These are phyloP conservation scores for Lentinula boryana DNA, from an alignment of 768 basidiomycete genomes.

Conservation along the genomic window DNA sequence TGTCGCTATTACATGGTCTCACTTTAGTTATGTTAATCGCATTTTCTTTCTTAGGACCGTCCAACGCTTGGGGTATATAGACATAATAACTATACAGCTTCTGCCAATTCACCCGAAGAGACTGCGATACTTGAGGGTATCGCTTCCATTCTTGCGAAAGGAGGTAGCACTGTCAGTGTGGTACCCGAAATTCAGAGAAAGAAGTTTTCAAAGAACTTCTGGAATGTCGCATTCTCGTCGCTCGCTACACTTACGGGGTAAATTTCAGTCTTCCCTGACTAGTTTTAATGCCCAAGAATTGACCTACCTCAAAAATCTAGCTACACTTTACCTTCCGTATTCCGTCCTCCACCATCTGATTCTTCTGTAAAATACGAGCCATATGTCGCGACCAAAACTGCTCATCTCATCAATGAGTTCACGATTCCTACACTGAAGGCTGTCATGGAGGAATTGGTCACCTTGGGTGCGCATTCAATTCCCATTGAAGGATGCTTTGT, in stretches of 20 bases:
- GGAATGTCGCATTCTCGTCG: slow-evolving; percentile 54
- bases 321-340: slow-evolving; percentile 44
- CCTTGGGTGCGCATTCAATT: slow-evolving; percentile 25
- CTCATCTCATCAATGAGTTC: slow-evolving; percentile 31
- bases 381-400: slow-evolving; percentile 34
- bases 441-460: slow-evolving; percentile 38
- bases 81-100: slow-evolving; percentile 30
- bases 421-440: slow-evolving; percentile 43
- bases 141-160: slow-evolving; percentile 34
- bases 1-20: slow-evolving; percentile 13
- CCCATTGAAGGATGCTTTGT: too few relatives aligned
- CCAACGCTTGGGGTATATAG: slow-evolving; percentile 52
- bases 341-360: slow-evolving; percentile 37
- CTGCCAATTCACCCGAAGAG: slow-evolving; percentile 37
- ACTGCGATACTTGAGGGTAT: slow-evolving; percentile 37
- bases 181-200: slow-evolving; percentile 56
- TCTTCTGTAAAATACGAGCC: slow-evolving; percentile 29
- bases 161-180: slow-evolving; percentile 41
- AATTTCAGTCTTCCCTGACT: not conserved
- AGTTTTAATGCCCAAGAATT: not conserved
- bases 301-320: slow-evolving; percentile 13
- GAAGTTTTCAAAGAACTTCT: slow-evolving; percentile 61
- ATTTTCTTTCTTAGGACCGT: slow-evolving; percentile 33
- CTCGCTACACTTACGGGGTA: slow-evolving; percentile 44
- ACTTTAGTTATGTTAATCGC: not conserved